A percentile compares a stretch with the other conserved stretches of the same genome.
phyloP scores from a whole-genome alignment of 2,329 filamentous ascomycete genomes.

The Bimuria novae-zelandiae region DNA sequence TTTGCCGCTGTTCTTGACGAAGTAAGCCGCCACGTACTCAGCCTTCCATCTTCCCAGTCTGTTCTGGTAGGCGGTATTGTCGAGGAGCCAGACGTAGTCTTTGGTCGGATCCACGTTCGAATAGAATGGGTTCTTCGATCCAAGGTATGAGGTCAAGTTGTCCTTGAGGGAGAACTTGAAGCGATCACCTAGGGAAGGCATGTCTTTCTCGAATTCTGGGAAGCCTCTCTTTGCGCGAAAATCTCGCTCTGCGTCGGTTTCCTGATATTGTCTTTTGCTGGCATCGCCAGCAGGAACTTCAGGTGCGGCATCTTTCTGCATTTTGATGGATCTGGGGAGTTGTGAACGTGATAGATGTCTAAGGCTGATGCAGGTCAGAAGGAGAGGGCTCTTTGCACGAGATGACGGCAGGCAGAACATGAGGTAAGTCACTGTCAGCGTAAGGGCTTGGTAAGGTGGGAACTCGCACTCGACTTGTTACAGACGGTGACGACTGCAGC shows the following conservation, averaged over 20 bases:
- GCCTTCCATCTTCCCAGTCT: slow-evolving; percentile 67
- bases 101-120: slow-evolving; percentile 59
- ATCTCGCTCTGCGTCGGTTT: slow-evolving; percentile 40
- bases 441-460: slow-evolving; percentile 16
- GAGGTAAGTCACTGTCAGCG: slow-evolving; percentile 24
- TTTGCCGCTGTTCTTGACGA: slow-evolving; percentile 71
- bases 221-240: slow-evolving; percentile 37
- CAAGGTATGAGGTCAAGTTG: slow-evolving; percentile 47
- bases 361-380: slow-evolving; percentile 37
- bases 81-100: slow-evolving; percentile 85
- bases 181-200: slow-evolving; percentile 40
- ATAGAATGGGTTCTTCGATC: slow-evolving; percentile 44
- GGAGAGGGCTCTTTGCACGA: slow-evolving; percentile 39
- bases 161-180: slow-evolving; percentile 45
- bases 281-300: slow-evolving; percentile 34
- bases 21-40: slow-evolving; percentile 82
- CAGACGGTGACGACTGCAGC: slow-evolving; percentile 9
- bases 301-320: slow-evolving; percentile 28
- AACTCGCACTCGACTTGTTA: slow-evolving; percentile 11
- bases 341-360: slow-evolving; percentile 24
- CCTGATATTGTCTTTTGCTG: slow-evolving; percentile 32
- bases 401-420: slow-evolving; percentile 28
- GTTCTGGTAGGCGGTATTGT: slow-evolving; percentile 79
- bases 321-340: slow-evolving; percentile 25
- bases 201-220: slow-evolving; percentile 41